These are phyloP conservation scores for Hymenoscyphus fraxineus DNA, from an alignment of 2,329 filamentous ascomycete species.

Conservation along the genomic window DNA sequence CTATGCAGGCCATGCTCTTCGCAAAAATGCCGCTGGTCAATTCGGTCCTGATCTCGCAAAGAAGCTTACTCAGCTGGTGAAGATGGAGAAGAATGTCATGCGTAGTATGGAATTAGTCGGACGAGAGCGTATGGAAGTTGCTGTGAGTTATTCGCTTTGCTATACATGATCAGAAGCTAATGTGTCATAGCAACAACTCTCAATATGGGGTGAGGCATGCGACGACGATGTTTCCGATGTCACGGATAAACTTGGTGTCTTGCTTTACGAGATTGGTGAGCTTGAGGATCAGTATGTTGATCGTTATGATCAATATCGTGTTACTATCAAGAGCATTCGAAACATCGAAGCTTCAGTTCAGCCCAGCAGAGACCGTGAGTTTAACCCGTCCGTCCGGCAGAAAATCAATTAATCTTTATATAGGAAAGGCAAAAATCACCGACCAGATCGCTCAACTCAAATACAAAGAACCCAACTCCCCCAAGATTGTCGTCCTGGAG, in stretches of 20 bases:
- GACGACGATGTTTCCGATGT: slow-evolving; percentile 98
- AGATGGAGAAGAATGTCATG: slow-evolving; percentile 99
- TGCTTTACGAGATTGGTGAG: slow-evolving; percentile 91
- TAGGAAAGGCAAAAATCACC: slow-evolving; percentile 98
- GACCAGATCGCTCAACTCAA: slow-evolving; percentile 98
- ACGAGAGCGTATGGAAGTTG: slow-evolving; percentile 96
- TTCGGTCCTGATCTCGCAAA: slow-evolving; percentile 83
- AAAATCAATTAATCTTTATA: slow-evolving; percentile 22
- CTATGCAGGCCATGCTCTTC: slow-evolving; percentile 62
- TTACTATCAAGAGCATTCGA: slow-evolving; percentile 98
- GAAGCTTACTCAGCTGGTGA: slow-evolving; percentile 95
- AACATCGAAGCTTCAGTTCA: slow-evolving; percentile 99
- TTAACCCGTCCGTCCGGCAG: not conserved
- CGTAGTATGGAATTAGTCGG: slow-evolving; percentile 94
- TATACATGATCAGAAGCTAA: slow-evolving; percentile 16
- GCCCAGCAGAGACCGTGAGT: slow-evolving; percentile 90
- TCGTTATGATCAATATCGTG: slow-evolving; percentile 97
- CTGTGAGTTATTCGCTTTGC: slow-evolving; percentile 58
- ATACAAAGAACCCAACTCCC: slow-evolving; percentile 98
- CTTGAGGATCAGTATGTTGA: slow-evolving; percentile 97
- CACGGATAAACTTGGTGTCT: slow-evolving; percentile 95
- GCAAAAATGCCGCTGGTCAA: slow-evolving; percentile 70
- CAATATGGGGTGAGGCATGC: slow-evolving; percentile 91
- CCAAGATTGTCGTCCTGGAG: slow-evolving; percentile 95
- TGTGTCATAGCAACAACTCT: slow-evolving; percentile 84